These are phyloP conservation scores for Wickerhamomyces sp. DNA, from an alignment of 1,139 yeast genomes.

Conservation along the genomic window DNA sequence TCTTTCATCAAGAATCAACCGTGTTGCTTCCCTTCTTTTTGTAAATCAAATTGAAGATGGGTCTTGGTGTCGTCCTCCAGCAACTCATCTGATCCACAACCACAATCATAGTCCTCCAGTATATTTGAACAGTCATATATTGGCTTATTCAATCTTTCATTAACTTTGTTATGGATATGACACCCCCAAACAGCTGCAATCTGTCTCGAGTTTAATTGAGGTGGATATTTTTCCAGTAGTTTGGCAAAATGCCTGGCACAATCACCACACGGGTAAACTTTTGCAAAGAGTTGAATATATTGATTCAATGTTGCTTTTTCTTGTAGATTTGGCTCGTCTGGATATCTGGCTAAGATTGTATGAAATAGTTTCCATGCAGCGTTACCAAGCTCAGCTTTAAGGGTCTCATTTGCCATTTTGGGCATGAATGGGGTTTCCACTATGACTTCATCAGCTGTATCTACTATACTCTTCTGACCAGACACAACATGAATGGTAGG, in stretches of 20 bases:
- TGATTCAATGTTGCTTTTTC: slow-evolving; percentile 58
- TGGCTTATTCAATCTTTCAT: slow-evolving; percentile 62
- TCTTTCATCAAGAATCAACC: slow-evolving; percentile 14
- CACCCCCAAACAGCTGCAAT: slow-evolving; percentile 97
- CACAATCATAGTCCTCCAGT: slow-evolving; percentile 90
- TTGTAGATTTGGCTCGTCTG: slow-evolving; percentile 64
- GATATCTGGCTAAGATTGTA: slow-evolving; percentile 86
- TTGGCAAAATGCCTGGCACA: slow-evolving; percentile 88
- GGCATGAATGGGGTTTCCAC: slow-evolving; percentile 64
- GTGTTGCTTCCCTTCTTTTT: slow-evolving; percentile 27
- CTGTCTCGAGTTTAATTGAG: slow-evolving; percentile 72
- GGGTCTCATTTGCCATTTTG: slow-evolving; percentile 62
- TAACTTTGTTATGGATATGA: slow-evolving; percentile 84
- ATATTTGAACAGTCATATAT: slow-evolving; percentile 80
- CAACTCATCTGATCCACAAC: slow-evolving; percentile 78
- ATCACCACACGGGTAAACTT: slow-evolving; percentile 89
- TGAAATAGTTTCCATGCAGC: slow-evolving; percentile 92
- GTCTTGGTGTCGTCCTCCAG: slow-evolving; percentile 25
- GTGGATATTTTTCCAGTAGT: slow-evolving; percentile 68
- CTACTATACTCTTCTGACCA: not conserved
- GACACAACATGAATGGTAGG: too few relatives aligned
- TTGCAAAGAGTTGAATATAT: slow-evolving; percentile 58
- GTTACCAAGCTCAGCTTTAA: slow-evolving; percentile 51
- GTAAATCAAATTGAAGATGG: slow-evolving; percentile 18
- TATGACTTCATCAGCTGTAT: not conserved